Evolutionary conservation across 495 filamentous ascomycete species (phyloP), one percentile per base, ranked within the genome.

Genomic region (Hypomontagnella submonticulosa): DNA sequence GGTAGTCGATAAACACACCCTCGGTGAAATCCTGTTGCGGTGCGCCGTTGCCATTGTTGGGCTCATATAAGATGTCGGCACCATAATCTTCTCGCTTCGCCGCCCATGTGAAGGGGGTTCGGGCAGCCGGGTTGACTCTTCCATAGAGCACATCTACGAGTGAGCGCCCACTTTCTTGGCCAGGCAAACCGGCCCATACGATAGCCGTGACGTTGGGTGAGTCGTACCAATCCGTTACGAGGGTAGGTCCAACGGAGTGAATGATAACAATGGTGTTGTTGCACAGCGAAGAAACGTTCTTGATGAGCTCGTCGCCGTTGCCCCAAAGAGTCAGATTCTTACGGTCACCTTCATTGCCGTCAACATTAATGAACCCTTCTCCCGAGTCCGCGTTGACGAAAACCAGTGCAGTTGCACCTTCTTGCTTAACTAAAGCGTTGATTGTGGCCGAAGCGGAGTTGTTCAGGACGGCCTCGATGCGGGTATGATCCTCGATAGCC

Each of bases 151-250:
- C 86, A 71, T 98, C 94, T 20, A 87, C 87, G 62, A 99, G 86
- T n/a, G 90, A 85, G 76, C 95, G 93, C 37, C 95, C 95, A 30
- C 89, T 92, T 74, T 99, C 90, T 73, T 98, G 90, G 10, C 95
- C 95, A 0, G 95, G 95, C 41, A 97, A 74, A 73, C 93, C 94
- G 62, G 94, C 95, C 89, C 92, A 97, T 13, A 98, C 71, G 38
- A 99, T 95, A 20, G 92, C 95, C 7, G 93, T 97, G 57, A 99
- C 84, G 74, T 98, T 98, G n/a, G 90, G 88, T 75, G 90, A 87
- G 63, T 93, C 78, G 61, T 91, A 89, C 81, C 87, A 96, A 20
- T 90, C 83, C 20, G 88, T 84, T 18, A 97, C 69, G 0, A 96
- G 78, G 15, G 97, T 92, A 12, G 94, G 85, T 2, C 92, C 92